A percentile compares a stretch with the other conserved stretches of the same genome.
These are phyloP conservation scores for Claviceps sp. DNA, from an alignment of 2,329 filamentous ascomycete species.

Conservation along the genomic window DNA sequence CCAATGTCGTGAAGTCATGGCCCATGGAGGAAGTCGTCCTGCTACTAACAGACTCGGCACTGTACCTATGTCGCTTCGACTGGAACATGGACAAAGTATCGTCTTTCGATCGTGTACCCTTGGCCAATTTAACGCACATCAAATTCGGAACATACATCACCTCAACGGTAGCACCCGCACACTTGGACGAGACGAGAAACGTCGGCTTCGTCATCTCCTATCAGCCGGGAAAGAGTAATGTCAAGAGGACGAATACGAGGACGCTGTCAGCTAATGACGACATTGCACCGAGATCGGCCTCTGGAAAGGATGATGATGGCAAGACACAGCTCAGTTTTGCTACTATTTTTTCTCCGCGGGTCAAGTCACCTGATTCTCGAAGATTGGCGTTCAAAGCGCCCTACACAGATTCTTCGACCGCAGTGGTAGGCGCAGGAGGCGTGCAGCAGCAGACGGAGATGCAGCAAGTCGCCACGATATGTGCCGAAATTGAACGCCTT, in stretches of 20 bases:
- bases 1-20: constrained; percentile 54
- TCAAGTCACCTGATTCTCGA: constrained; percentile 20
- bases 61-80: constrained; percentile 86
- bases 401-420: constrained; percentile 38
- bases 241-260: constrained; percentile 72
- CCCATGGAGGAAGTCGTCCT: constrained; percentile 84
- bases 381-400: constrained; percentile 43
- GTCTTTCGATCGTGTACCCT: constrained; percentile 74
- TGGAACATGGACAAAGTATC: constrained; percentile 93
- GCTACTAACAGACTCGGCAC: constrained; percentile 67
- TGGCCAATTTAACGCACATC: constrained; percentile 60
- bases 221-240: constrained; percentile 53
- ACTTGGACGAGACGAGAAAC: constrained; percentile 67
- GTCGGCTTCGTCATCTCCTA: constrained; percentile 76
- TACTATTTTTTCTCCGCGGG: constrained; percentile 27
- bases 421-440: constrained; percentile 34
- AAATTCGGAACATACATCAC: constrained; percentile 82
- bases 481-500: constrained; percentile 62
- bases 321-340: constrained; percentile 23
- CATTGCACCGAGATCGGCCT: constrained; percentile 13
- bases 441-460: constrained; percentile 37
- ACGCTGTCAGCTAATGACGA: constrained; percentile 49
- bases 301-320: constrained; percentile 10
- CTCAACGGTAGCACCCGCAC: constrained; percentile 64
- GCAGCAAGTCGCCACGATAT: constrained; percentile 50